Base-by-base conservation (phyloP, 257 asterid species). In the Leptodermis oblonga region DNA sequence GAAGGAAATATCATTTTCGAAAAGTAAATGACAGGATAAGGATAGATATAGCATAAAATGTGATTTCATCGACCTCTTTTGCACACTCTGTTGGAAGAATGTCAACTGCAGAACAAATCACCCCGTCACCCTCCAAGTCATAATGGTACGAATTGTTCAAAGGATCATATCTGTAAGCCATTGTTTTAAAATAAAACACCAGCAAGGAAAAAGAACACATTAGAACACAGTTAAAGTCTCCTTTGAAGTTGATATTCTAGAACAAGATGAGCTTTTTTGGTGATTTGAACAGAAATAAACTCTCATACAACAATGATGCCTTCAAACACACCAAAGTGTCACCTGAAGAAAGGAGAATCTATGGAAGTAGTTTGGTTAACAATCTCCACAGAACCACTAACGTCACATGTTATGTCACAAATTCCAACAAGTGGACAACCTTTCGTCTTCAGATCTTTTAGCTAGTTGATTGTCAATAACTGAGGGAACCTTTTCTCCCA, bases 21-120 rank as follows among this genome's bases (percentile, higher is more conserved):
- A n/a, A 28, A 41, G 30, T 31, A 41, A 11, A 37, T 46, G n/a
- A 33, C 69, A 28, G 62, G 26, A 39, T n/a, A 65, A 15, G 33
- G 46, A 23, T 65, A 45, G 0, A 49, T 46, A 51, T 62, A 49
- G 13, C 43, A 51, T 30, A 34, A 31, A 34, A 31, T 36, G 61
- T 67, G 56, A 42, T 22, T 22, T 12, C 34, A 15, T 37, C 39
- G 62, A 90, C 99, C 97, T 90, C 99, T 83, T 86, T 87, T 3
- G 99, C 99, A 71, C 87, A 87, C 83, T 94, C 96, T 0, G 99
- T 94, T 0, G 99, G 99, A 67, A 94, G 99, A 81, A 90, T 91
- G 82, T 94, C 99, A 22, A 94, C 92, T 70, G 97, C 95, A 34
- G 96, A 91, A 73, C 87, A 94, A 55, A 94, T 70, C 76, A 94